Conservation (phyloP, 352 stramenopile species). For the Phytophthora pini region DNA sequence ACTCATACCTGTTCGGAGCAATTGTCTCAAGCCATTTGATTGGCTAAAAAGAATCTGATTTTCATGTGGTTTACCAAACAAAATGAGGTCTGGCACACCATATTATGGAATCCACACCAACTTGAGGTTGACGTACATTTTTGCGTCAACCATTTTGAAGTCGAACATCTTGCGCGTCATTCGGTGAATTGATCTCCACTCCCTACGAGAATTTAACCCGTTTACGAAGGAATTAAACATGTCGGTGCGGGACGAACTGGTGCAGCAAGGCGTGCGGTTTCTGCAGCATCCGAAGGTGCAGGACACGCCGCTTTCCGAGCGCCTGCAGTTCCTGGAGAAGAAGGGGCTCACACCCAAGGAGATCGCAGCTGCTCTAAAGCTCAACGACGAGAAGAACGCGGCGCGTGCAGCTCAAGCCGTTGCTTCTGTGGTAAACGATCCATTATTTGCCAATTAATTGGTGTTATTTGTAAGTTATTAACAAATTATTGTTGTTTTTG, state of each 20-base stretch:
- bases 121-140: background rate
- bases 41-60: slow-evolving; percentile 16
- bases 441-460: background rate
- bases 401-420: slow-evolving; percentile 55
- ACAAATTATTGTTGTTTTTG: slow-evolving; percentile 16
- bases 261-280: slow-evolving; percentile 80
- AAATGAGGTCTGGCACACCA: background rate
- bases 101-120: background rate
- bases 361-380: slow-evolving; percentile 69
- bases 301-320: slow-evolving; percentile 75
- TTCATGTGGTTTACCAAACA: background rate
- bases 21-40: slow-evolving; percentile 1
- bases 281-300: slow-evolving; percentile 81
- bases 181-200: slow-evolving; percentile 11
- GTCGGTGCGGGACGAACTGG: slow-evolving; percentile 64
- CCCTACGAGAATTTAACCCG: too few species aligned
- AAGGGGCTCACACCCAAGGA: slow-evolving; percentile 75
- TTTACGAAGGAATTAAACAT: slow-evolving; percentile 1
- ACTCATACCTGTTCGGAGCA: background rate
- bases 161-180: background rate
- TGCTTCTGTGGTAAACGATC: slow-evolving; percentile 52
- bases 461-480: background rate
- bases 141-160: slow-evolving; percentile 24
- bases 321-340: slow-evolving; percentile 78
- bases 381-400: slow-evolving; percentile 71